These are phyloP conservation scores for Starmerella kuoi DNA, from an alignment of 805 yeast species.

Conservation along the genomic window DNA sequence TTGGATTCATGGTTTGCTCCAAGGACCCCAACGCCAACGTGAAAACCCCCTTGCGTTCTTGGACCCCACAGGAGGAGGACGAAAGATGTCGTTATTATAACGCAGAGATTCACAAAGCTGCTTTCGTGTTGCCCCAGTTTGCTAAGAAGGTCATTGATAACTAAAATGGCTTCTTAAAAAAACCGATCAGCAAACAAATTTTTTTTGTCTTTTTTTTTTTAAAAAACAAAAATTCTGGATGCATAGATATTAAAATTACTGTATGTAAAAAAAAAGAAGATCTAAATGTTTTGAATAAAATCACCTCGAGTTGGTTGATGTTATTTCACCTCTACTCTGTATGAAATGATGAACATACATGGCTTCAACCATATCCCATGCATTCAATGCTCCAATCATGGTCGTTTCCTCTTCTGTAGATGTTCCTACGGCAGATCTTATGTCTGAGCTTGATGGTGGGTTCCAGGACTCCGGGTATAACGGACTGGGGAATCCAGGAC, in stretches of 20 bases:
- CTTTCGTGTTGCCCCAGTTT: slow-evolving; percentile 74
- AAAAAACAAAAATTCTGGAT: too few species aligned
- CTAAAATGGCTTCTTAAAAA: too few species aligned
- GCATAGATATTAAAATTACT: too few species aligned
- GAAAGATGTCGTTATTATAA: slow-evolving; percentile 53
- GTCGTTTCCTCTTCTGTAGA: slow-evolving; percentile 5
- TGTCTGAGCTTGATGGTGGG: slow-evolving; percentile 1
- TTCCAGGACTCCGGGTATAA: slow-evolving; percentile 14
- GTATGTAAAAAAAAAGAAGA: too few species aligned
- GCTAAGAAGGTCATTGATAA: slow-evolving; percentile 33
- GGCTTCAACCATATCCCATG: slow-evolving; percentile 11
- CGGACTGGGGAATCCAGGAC: slow-evolving; percentile 19
- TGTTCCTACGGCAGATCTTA: not conserved
- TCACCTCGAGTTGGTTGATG: too few species aligned
- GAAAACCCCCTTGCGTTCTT: slow-evolving; percentile 39
- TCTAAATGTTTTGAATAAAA: too few species aligned
- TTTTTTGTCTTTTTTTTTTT: too few species aligned
- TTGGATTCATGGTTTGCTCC: slow-evolving; percentile 64
- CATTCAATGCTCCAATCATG: not conserved
- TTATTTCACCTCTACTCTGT: not conserved
- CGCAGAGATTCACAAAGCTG: slow-evolving; percentile 49
- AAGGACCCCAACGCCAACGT: slow-evolving; percentile 40
- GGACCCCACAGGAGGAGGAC: slow-evolving; percentile 37
- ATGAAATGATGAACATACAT: slow-evolving; percentile 13
- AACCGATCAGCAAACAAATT: too few species aligned